Evolutionary conservation across 371 early-diverging fungal genomes (phyloP).

Genomic region (Mortierella sp.): DNA sequence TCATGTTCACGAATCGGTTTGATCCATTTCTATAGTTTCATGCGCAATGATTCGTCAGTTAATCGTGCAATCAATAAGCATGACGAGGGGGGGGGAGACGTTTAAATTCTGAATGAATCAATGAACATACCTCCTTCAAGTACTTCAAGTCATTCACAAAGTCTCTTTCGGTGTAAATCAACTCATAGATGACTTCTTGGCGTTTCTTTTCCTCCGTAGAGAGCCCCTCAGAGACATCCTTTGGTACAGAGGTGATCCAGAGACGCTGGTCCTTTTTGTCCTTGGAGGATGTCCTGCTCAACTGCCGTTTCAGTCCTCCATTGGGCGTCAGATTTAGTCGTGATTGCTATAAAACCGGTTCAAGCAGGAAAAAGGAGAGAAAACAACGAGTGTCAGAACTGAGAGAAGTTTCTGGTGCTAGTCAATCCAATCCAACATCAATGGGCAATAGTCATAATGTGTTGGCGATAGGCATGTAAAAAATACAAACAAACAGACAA

Average conservation of each 20-base stretch:
- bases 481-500: neutral
- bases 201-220: slow-evolving; percentile 82
- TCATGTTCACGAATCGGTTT: slow-evolving; percentile 73
- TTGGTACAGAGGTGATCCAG: slow-evolving; percentile 73
- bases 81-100: too few species aligned
- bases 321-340: slow-evolving; percentile 53
- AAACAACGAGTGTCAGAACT: neutral
- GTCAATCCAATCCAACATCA: neutral
- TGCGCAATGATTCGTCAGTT: neutral
- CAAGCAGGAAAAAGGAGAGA: neutral
- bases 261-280: slow-evolving; percentile 60
- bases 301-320: slow-evolving; percentile 37
- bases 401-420: neutral
- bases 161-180: slow-evolving; percentile 90
- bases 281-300: slow-evolving; percentile 51
- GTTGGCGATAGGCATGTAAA: neutral
- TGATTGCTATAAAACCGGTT: slow-evolving; percentile 34
- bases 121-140: slow-evolving; percentile 70
- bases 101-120: too few species aligned
- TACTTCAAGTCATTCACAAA: slow-evolving; percentile 87
- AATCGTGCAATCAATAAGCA: too few species aligned
- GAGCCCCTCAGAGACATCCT: slow-evolving; percentile 75
- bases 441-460: neutral
- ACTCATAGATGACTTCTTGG: slow-evolving; percentile 93
- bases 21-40: slow-evolving; percentile 68